A percentile compares a stretch with the other conserved stretches of the same genome.
Evolutionary conservation across 1,284 basidiomycete genomes (phyloP).

Genomic region (Cutaneotrichosporon sp.): DNA sequence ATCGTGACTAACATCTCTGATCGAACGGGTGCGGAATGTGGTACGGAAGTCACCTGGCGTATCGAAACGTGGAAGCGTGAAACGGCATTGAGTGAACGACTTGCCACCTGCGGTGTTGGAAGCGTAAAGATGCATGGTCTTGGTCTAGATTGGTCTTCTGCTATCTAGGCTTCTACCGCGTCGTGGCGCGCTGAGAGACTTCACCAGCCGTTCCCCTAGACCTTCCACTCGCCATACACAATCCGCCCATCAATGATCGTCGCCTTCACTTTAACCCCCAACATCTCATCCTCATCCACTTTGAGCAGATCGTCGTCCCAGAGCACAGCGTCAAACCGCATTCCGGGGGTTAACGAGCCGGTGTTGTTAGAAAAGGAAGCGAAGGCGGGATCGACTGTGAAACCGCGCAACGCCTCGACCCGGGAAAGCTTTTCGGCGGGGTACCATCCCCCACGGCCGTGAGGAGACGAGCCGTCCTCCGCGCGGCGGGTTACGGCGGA

Average conservation of each 20-base stretch:
- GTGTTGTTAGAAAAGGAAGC: constrained; percentile 67
- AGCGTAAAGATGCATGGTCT: too few relatives aligned
- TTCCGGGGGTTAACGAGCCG: constrained; percentile 64
- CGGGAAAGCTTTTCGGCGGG: constrained; percentile 66
- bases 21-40: too few relatives aligned
- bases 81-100: too few relatives aligned
- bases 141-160: too few relatives aligned
- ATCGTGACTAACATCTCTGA: too few relatives aligned
- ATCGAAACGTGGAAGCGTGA: too few relatives aligned
- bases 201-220: too few relatives aligned
- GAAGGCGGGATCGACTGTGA: constrained; percentile 76
- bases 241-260: constrained; percentile 74
- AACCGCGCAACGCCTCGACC: constrained; percentile 59
- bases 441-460: constrained; percentile 76
- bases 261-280: constrained; percentile 64
- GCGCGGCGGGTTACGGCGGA: constrained; percentile 73
- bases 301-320: constrained; percentile 74
- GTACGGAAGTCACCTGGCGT: too few relatives aligned
- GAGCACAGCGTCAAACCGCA: constrained; percentile 79
- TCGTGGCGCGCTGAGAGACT: too few relatives aligned
- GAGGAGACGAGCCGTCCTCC: constrained; percentile 67
- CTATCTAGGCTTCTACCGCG: too few relatives aligned
- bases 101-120: too few relatives aligned
- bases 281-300: constrained; percentile 59
- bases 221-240: constrained; percentile 50